Conservation (phyloP, 2,329 filamentous ascomycete genomes). For the Knufia petricola region DNA sequence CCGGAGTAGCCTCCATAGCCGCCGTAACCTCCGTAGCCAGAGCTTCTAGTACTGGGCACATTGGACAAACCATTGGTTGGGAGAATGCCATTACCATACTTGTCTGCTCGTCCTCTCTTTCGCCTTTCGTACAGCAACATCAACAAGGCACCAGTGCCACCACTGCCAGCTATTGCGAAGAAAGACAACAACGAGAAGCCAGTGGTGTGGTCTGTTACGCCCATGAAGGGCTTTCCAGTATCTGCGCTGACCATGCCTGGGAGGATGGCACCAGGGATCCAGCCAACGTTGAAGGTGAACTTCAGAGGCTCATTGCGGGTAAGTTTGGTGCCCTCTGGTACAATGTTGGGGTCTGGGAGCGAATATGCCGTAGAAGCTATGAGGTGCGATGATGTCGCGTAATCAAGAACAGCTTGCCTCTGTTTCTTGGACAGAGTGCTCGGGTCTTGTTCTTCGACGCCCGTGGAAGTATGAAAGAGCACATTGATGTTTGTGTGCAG, state of each 20-base stretch:
- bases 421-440: conserved; percentile 48
- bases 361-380: conserved; percentile 84
- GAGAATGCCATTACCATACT: conserved; percentile 18
- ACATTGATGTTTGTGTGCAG: conserved; percentile 85
- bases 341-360: conserved; percentile 51
- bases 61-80: conserved; percentile 8
- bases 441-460: conserved; percentile 4
- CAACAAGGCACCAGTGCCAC: conserved; percentile 21
- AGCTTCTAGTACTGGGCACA: conserved; percentile 11
- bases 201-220: conserved; percentile 21
- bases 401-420: conserved; percentile 28
- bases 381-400: conserved; percentile 60
- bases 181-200: conserved; percentile 23
- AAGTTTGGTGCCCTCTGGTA: conserved; percentile 50
- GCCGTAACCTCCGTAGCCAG: conserved; percentile 22
- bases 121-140: conserved; percentile 23
- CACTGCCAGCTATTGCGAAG: conserved; percentile 21
- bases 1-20: conserved; percentile 11
- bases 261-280: conserved; percentile 42
- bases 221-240: conserved; percentile 16
- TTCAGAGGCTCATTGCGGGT: conserved; percentile 81
- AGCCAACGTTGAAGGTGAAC: conserved; percentile 69
- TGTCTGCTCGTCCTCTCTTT: conserved; percentile 20
- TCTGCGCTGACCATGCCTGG: conserved; percentile 21
- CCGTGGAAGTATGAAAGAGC: conserved; percentile 53